Evolutionary conservation across 768 basidiomycete genomes (phyloP), one percentile per base, ranked within the genome.

Genomic region (Kondoa malvinella): DNA sequence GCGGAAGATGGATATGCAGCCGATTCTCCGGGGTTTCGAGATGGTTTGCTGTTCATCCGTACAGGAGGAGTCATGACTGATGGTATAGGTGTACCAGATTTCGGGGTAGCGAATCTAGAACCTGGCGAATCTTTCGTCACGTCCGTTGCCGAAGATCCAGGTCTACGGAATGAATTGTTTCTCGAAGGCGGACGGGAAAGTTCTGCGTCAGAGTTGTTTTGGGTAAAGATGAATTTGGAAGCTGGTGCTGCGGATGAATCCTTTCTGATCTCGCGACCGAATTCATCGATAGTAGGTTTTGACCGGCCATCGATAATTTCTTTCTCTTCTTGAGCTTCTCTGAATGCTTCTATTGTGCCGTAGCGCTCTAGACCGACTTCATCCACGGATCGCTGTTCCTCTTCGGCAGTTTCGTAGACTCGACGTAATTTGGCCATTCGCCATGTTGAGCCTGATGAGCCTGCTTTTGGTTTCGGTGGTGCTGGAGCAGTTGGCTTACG

Each of bases 371-470:
- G 71, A 0, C 87, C 94, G 32, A 97, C 83, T 68, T 91, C 83
- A 71, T 89, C 86, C 14, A 89, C 75, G 4, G 8, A 1, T 2
- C 80, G 78, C 3, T 83, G 82, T 76, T 92, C 90, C 74, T 96
- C 92, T 68, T 89, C 85, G 0, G 88, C 90, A 1, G 87, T 83
- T 76, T 97, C 94, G 74, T 89, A 92, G 0, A 90, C 86, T 17
- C 88, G 82, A 56, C 86, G 84, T 0, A 99, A 83, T 73, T 92
- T 90, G 86, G 89, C 91, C 95, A 97, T 97, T 17, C 95, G 85
- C 94, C 95, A 99, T 75, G 85, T 85, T 1, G 89, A 90, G 14
- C 94, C 94, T 2, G 92, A 87, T 1, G 90, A 91, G 1, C 94
- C 94, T 0, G 91, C 89, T 68, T 40, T 74, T 33, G 31, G 72